Evolutionary conservation across 176 grass and related monocot genomes (phyloP).

Genomic region (Typha latifolia): DNA sequence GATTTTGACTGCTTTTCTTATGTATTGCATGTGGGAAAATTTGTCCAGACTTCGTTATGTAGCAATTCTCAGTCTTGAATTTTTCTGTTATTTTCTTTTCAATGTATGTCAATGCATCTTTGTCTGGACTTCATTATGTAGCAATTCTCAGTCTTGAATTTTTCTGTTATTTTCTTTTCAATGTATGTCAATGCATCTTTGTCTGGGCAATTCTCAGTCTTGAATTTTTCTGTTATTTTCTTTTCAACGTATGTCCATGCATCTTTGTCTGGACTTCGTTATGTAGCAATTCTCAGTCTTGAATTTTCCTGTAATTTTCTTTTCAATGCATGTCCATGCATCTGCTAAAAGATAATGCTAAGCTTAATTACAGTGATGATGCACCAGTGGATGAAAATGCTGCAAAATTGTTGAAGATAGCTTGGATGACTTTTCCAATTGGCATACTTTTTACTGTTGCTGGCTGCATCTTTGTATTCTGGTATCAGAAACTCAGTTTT

Average conservation of each 20-base stretch:
- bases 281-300: conserved; percentile 7
- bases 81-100: conserved; percentile 13
- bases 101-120: conserved; percentile 4
- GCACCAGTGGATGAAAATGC: conserved; percentile 45
- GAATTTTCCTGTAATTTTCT: conserved; percentile 17
- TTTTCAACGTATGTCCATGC: not conserved
- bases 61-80: conserved; percentile 7
- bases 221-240: conserved; percentile 19
- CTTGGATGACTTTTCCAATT: conserved; percentile 91
- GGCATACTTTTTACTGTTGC: conserved; percentile 66
- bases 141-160: conserved; percentile 12
- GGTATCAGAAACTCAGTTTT: conserved; percentile 55
- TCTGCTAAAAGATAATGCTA: conserved; percentile 11
- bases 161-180: conserved; percentile 10
- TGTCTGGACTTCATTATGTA: not conserved
- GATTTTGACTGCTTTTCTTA: too few species aligned
- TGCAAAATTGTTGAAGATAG: conserved; percentile 58
- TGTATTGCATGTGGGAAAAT: too few species aligned
- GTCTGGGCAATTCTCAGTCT: not conserved
- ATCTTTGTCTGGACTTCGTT: not conserved
- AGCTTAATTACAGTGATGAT: conserved; percentile 50
- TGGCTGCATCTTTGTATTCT: conserved; percentile 65
- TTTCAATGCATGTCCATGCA: not conserved
- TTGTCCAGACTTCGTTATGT: not conserved
- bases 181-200: conserved; percentile 1